Evolutionary conservation across 441 rosid species (phyloP).

Genomic region (Jatropha podagrica): DNA sequence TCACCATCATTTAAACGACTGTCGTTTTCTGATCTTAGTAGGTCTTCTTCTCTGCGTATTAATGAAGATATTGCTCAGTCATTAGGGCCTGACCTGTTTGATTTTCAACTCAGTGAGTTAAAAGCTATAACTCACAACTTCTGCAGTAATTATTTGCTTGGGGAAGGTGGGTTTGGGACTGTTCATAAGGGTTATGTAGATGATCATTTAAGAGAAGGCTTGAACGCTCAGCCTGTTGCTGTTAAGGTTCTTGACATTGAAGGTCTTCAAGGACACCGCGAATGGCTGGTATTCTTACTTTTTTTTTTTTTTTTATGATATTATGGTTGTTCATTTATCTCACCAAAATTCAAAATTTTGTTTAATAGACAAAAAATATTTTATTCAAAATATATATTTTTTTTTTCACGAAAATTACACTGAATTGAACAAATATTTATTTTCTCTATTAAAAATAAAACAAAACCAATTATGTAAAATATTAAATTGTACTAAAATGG

Average conservation of each 20-base stretch:
- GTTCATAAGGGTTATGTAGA: conserved; percentile 82
- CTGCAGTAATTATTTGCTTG: conserved; percentile 52
- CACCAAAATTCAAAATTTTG: no score
- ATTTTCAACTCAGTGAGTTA: conserved; percentile 55
- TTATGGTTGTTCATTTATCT: no score
- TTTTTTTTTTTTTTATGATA: neutral
- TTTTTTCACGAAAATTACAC: no score
- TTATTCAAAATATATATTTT: no score
- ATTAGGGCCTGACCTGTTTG: conserved; percentile 54
- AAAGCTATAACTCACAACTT: conserved; percentile 55
- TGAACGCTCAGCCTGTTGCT: conserved; percentile 73
- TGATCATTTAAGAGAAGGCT: conserved; percentile 60
- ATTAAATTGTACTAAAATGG: no score
- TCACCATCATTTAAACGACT: conserved; percentile 49
- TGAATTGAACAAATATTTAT: no score
- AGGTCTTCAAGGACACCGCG: conserved; percentile 83
- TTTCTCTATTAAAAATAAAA: no score
- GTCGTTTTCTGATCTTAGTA: conserved; percentile 62
- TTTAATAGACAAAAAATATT: no score
- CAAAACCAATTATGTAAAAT: no score
- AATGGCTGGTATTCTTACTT: conserved; percentile 68
- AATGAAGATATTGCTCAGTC: conserved; percentile 44
- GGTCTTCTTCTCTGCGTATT: conserved; percentile 51
- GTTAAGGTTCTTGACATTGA: conserved; percentile 76
- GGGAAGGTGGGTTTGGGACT: conserved; percentile 86